A percentile compares a stretch with the other conserved stretches of the same genome.
Evolutionary conservation across 176 grass and related monocot species (phyloP).

Genomic region (Tillandsia fasciculata): DNA sequence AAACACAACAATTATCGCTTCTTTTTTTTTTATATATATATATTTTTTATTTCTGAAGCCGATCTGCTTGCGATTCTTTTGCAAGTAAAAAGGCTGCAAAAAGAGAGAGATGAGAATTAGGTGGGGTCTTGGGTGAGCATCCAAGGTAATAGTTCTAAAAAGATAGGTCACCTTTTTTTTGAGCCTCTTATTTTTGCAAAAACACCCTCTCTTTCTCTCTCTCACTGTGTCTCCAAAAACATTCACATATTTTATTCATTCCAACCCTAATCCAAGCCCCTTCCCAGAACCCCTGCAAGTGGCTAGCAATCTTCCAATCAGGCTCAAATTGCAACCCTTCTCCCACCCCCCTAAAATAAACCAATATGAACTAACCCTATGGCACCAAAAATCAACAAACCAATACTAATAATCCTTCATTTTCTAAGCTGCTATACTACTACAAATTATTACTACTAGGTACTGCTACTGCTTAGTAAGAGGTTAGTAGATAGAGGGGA

Average conservation of each 20-base stretch:
- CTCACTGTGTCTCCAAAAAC: slow-evolving; percentile 11
- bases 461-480: too few relatives aligned
- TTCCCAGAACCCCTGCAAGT: neutral
- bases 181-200: slow-evolving; percentile 18
- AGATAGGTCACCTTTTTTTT: neutral
- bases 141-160: slow-evolving; percentile 17
- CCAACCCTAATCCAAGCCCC: neutral
- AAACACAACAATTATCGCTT: neutral
- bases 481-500: slow-evolving; percentile 4
- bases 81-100: slow-evolving; percentile 41
- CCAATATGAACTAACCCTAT: slow-evolving; percentile 39
- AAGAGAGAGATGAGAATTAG: slow-evolving; percentile 7
- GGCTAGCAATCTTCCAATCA: too few relatives aligned
- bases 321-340: neutral
- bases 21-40: neutral
- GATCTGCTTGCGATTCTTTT: slow-evolving; percentile 21
- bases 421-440: slow-evolving; percentile 18
- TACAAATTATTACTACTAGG: slow-evolving; percentile 17
- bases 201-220: slow-evolving; percentile 8
- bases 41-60: slow-evolving; percentile 46
- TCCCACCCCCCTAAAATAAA: slow-evolving; percentile 26
- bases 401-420: slow-evolving; percentile 21
- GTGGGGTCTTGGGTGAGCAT: slow-evolving; percentile 13
- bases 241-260: slow-evolving; percentile 14
- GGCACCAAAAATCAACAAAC: slow-evolving; percentile 18